Conservation (phyloP, 2,329 filamentous ascomycete species). For the Penicillium janthinellum region DNA sequence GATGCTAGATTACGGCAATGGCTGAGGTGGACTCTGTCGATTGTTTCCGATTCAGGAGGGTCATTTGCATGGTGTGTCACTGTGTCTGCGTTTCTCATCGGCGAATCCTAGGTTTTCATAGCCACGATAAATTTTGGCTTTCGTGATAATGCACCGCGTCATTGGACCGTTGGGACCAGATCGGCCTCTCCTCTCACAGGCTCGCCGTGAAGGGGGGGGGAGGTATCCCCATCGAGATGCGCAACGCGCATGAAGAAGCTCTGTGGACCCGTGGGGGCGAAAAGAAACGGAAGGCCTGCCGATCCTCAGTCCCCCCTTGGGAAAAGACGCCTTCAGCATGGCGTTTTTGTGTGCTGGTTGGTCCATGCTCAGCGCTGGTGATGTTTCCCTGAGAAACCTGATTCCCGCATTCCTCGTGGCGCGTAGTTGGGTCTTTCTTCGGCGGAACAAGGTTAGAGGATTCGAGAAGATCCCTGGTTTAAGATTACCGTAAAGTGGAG, state of each 20-base stretch:
- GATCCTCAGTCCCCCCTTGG: constrained; percentile 6
- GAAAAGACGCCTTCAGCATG: not conserved
- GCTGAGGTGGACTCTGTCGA: constrained; percentile 11
- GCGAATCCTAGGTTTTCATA: not conserved
- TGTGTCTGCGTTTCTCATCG: not conserved
- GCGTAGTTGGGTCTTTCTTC: not conserved
- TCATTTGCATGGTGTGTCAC: constrained; percentile 5
- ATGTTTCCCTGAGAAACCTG: not conserved
- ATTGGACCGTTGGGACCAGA: constrained; percentile 12
- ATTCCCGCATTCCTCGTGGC: constrained; percentile 10
- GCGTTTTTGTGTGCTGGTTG: not conserved
- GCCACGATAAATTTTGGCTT: constrained; percentile 1
- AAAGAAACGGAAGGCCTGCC: constrained; percentile 5
- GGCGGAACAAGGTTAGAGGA: constrained; percentile 13
- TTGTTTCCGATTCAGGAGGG: constrained; percentile 13
- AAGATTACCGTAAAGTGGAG: constrained; percentile 20
- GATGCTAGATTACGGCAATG: constrained; percentile 18
- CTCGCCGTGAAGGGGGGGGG: not conserved
- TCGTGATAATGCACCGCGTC: not conserved
- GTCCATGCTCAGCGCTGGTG: not conserved
- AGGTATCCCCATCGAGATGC: constrained; percentile 1
- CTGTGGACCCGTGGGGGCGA: constrained; percentile 4
- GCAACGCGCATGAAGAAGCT: constrained; percentile 2
- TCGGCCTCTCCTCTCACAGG: constrained; percentile 5
- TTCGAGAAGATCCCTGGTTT: constrained; percentile 17